These are phyloP conservation scores for Tolypocladium pustulatum DNA, from an alignment of 2,329 filamentous ascomycete species.

Conservation along the genomic window DNA sequence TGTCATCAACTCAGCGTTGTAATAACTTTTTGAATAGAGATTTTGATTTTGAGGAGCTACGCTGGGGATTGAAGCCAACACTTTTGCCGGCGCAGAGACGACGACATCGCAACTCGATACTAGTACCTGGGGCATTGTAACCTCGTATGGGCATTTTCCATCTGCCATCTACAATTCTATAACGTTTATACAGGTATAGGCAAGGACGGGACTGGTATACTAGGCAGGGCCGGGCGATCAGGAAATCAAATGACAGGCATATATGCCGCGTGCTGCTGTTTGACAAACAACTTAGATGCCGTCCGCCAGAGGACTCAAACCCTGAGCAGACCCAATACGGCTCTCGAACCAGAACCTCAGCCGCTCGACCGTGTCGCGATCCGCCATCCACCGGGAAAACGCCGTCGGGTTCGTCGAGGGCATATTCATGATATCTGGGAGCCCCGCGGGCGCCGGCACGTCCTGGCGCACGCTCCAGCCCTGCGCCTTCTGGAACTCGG, in stretches of 20 bases:
- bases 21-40: too few species aligned
- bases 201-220: not conserved
- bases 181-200: not conserved
- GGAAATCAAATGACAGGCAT: too few species aligned
- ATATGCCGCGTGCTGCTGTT: not conserved
- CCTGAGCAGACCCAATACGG: conserved; percentile 29
- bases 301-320: conserved; percentile 24
- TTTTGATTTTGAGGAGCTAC: too few species aligned
- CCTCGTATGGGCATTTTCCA: too few species aligned
- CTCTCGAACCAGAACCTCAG: conserved; percentile 30
- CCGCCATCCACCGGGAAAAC: conserved; percentile 30
- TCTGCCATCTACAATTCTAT: too few species aligned
- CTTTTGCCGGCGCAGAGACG: too few species aligned
- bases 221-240: not conserved
- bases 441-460: conserved; percentile 15
- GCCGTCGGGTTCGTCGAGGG: conserved; percentile 22
- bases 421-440: conserved; percentile 14
- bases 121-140: too few species aligned
- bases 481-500: conserved; percentile 23
- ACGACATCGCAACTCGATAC: too few species aligned
- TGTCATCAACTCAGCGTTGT: not conserved
- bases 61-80: too few species aligned
- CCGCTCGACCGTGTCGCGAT: conserved; percentile 29
- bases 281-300: not conserved
- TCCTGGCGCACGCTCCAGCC: conserved; percentile 26